Evolutionary conservation across 2,329 filamentous ascomycete species (phyloP).

Genomic region (Stagonosporopsis chrysanthemi): DNA sequence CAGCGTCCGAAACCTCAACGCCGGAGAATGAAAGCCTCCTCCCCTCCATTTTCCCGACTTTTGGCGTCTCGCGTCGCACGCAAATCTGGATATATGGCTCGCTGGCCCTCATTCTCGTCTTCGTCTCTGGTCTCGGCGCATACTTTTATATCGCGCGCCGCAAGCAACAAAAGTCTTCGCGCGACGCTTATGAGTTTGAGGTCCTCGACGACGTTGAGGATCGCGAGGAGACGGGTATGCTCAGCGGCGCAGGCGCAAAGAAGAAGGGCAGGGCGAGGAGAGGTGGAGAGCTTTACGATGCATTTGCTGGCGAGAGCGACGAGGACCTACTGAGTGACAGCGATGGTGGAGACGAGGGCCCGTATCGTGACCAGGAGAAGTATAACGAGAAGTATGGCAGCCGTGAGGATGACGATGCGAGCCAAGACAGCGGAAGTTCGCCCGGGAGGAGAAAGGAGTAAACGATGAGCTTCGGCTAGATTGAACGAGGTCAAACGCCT

Average conservation of each 20-base stretch:
- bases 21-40: slow-evolving; percentile 64
- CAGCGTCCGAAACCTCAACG: slow-evolving; percentile 26
- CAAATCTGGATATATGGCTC: slow-evolving; percentile 95
- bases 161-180: slow-evolving; percentile 75
- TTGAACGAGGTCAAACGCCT: not conserved
- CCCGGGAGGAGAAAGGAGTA: slow-evolving; percentile 40
- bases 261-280: slow-evolving; percentile 61
- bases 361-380: slow-evolving; percentile 43
- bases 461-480: not conserved
- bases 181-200: slow-evolving; percentile 93
- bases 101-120: slow-evolving; percentile 81
- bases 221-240: slow-evolving; percentile 60
- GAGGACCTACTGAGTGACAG: slow-evolving; percentile 65
- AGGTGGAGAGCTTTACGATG: slow-evolving; percentile 94
- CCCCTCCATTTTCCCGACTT: slow-evolving; percentile 87
- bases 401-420: slow-evolving; percentile 20
- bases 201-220: slow-evolving; percentile 83
- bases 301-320: slow-evolving; percentile 92
- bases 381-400: slow-evolving; percentile 45
- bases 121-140: slow-evolving; percentile 80
- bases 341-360: slow-evolving; percentile 50
- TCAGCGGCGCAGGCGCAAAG: slow-evolving; percentile 46
- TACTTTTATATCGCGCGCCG: slow-evolving; percentile 84
- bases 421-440: slow-evolving; percentile 22
- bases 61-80: slow-evolving; percentile 84